Percentiles rank a stretch among this genome's conserved stretches.
Evolutionary conservation across 2,329 filamentous ascomycete genomes (phyloP).

Genomic region (Macrophomina pseudophaseolina): DNA sequence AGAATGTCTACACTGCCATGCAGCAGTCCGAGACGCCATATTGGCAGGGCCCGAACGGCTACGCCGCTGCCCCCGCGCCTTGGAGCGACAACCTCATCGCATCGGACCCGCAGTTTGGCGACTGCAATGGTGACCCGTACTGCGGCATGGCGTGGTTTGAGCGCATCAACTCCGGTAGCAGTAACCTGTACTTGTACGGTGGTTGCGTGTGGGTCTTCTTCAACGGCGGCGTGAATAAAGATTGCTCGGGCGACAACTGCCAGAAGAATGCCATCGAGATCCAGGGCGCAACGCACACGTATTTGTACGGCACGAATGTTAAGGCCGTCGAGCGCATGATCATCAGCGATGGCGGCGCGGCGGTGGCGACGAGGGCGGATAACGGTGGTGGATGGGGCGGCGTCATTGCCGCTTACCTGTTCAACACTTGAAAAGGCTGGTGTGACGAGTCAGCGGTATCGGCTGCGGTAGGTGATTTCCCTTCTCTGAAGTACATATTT

Average conservation of each 20-base stretch:
- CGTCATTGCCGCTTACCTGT: slow-evolving; percentile 20
- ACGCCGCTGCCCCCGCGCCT: slow-evolving; percentile 44
- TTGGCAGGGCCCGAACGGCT: slow-evolving; percentile 40
- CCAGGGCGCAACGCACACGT: background rate
- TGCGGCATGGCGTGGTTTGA: slow-evolving; percentile 28
- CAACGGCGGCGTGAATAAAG: background rate
- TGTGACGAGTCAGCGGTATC: background rate
- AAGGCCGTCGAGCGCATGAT: slow-evolving; percentile 16
- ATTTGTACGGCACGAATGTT: slow-evolving; percentile 19
- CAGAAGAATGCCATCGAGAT: slow-evolving; percentile 16
- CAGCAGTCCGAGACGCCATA: slow-evolving; percentile 64
- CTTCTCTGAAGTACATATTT: background rate
- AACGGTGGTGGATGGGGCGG: slow-evolving; percentile 24
- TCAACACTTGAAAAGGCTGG: slow-evolving; percentile 5
- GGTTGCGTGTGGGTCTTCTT: slow-evolving; percentile 24
- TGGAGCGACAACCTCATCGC: slow-evolving; percentile 45
- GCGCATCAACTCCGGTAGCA: background rate
- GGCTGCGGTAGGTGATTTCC: background rate
- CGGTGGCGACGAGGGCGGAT: background rate
- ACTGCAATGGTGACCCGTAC: slow-evolving; percentile 30
- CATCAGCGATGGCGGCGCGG: background rate
- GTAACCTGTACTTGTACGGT: slow-evolving; percentile 18
- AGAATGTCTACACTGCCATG: slow-evolving; percentile 57
- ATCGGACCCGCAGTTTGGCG: slow-evolving; percentile 38
- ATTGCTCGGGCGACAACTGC: background rate